Evolutionary conservation across 164 flowering plant genomes (phyloP), one percentile per base, ranked within the genome.

Genomic region (Chloranthus sessilifolius): DNA sequence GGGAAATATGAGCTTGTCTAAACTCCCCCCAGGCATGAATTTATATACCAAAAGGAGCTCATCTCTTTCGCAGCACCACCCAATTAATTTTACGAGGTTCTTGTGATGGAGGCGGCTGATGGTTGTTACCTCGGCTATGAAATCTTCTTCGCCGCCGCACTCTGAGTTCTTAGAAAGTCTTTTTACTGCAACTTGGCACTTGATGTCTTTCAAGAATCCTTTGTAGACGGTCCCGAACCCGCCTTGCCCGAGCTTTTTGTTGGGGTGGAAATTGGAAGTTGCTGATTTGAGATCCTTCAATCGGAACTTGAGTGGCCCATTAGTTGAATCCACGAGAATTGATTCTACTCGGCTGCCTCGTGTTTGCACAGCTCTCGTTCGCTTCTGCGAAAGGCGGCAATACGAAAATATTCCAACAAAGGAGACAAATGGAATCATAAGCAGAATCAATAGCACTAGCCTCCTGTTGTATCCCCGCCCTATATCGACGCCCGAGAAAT

Each of bases 201-300:
- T 64, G 9, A 59, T 37, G 20, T 43, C 47, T 19, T 49, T 46
- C 62, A 74, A 48, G 19, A 43, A 5, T n/a, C 83, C 92, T 50
- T 62, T 77, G 49, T 73, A 81, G 17, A 83, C 92, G 8, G 61
- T 67, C 29, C 88, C 92, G 29, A 68, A 83, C 4, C 83, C 92
- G 3, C 88, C 88, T 61, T 58, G 52, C 30, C 88, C 91, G 1
- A 83, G 71, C 73, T 68, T 67, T 66, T 74, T 72, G 43, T 53
- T 65, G n/a, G 46, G 37, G 27, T 56, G 53, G 55, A 78, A 82
- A 26, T 69, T 67, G 17, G 59, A 64, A 0, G 86, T 82, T 5
- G 83, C 79, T 17, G 46, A 40, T 38, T 57, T 63, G 14, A 82
- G 71, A n/a, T 80, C 79, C 56, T 52, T 70, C 7, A 78, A 53